Base-by-base conservation (phyloP, 805 yeast genomes). In the Wickerhamiella kurtzmanii region DNA sequence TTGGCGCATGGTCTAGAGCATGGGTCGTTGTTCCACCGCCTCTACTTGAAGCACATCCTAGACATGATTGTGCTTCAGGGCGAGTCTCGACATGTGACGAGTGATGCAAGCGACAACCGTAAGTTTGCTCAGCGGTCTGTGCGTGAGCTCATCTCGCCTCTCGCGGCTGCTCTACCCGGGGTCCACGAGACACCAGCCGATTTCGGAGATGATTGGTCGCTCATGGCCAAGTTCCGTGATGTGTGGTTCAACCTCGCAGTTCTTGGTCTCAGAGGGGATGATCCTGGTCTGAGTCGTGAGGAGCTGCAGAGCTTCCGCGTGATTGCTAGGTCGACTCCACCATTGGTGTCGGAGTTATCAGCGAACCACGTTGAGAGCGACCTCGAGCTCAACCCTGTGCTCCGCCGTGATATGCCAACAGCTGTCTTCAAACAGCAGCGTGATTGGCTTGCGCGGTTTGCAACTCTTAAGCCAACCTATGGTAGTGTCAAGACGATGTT, bases 161-260 rank as follows among this genome's bases (percentile, higher is more conserved):
- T 89, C 50, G 92, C 96, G 0, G 70, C 69, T 20, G 64, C 88
- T 37, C 65, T 88, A 47, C 95, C 96, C 2, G 65, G 68, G 35
- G 68, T 72, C 4, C 68, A 69, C 32, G 70, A 71, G 22, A 54
- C 59, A 3, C 77, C 82, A 0, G 56, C 68, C 19, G 59, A 58
- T 15, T 40, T 55, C 56, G 61, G 57, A 6, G 32, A 37, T 18
- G 76, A 80, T 52, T 74, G 75, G 37, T 67, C 66, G 1, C 66
- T 77, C 1, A 66, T 77, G 43, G 71, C 73, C 41, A 67, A 79
- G 49, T 85, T 89, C 68, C 74, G 94, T 58, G 82, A 92, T 62
- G 77, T 86, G 40, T 92, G 99, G 99, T 86, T 85, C 62, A 92
- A 89, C 58, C 70, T 92, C 72, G 89, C 80, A 3, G 82, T 88